Evolutionary conservation across 2,329 filamentous ascomycete species (phyloP).

Genomic region (Magnaporthiopsis incrustans): DNA sequence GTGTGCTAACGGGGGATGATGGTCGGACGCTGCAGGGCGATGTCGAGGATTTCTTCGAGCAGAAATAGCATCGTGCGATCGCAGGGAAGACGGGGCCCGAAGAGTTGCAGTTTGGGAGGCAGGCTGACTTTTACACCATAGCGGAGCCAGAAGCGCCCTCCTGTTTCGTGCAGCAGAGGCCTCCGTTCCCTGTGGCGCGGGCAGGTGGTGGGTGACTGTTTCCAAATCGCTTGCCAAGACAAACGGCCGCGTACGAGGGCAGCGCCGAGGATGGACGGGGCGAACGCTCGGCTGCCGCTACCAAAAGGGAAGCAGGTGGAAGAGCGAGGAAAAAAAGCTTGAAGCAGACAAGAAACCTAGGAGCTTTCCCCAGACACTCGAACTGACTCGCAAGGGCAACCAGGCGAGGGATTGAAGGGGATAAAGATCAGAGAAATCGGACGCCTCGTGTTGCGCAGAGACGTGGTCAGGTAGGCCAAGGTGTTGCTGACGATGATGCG

Average conservation of each 20-base stretch:
- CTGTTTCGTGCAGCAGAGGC: background rate
- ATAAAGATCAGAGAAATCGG: background rate
- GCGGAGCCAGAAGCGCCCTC: background rate
- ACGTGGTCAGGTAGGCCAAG: background rate
- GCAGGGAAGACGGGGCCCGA: background rate
- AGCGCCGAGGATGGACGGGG: background rate
- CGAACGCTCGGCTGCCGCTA: background rate
- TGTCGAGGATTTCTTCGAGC: slow-evolving; percentile 5
- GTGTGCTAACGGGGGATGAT: slow-evolving; percentile 5
- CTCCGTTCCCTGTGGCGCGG: slow-evolving; percentile 2
- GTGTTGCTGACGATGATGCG: background rate
- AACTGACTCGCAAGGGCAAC: background rate
- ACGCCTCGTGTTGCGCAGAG: background rate
- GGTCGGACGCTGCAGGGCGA: slow-evolving; percentile 2
- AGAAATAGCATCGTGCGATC: slow-evolving; percentile 7
- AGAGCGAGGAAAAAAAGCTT: background rate
- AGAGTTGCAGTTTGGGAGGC: background rate
- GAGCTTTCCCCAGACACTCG: background rate
- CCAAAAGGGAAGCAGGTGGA: background rate
- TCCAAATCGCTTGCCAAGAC: background rate
- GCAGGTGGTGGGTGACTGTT: slow-evolving; percentile 5
- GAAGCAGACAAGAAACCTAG: background rate
- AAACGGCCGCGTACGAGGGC: background rate
- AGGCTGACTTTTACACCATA: slow-evolving; percentile 3
- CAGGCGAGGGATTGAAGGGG: background rate